These are phyloP conservation scores for Cymodocea nodosa DNA, from an alignment of 116 monocot genomes.

Conservation along the genomic window DNA sequence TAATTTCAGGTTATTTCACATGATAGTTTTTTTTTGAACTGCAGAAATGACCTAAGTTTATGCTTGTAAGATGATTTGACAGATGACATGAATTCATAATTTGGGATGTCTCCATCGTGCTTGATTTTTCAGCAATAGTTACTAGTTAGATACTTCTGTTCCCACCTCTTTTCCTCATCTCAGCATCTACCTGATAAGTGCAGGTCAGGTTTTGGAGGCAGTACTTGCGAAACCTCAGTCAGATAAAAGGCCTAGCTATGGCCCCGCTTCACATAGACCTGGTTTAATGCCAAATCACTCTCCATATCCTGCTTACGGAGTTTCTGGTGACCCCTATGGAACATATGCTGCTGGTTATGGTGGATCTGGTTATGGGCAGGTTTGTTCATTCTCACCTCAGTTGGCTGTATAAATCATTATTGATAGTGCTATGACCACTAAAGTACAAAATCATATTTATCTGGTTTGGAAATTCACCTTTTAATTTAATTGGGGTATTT, in stretches of 20 bases:
- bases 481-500: too few species aligned
- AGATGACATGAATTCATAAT: too few species aligned
- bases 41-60: too few species aligned
- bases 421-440: not conserved
- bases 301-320: conserved; percentile 49
- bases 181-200: not conserved
- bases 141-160: not conserved
- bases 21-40: too few species aligned
- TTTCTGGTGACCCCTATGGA: conserved; percentile 62
- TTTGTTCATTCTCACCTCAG: conserved; percentile 2
- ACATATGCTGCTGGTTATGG: conserved; percentile 55
- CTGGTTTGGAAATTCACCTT: too few species aligned
- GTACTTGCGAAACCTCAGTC: conserved; percentile 76
- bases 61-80: too few species aligned
- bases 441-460: too few species aligned
- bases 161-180: not conserved
- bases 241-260: conserved; percentile 48
- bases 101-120: too few species aligned
- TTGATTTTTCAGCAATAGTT: too few species aligned
- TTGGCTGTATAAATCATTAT: not conserved
- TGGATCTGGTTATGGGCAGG: conserved; percentile 52
- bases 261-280: conserved; percentile 23
- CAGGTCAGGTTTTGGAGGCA: conserved; percentile 74
- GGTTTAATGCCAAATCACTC: conserved; percentile 42
- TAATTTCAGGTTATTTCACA: too few species aligned